These are phyloP conservation scores for Cladosporium colombiae DNA, from an alignment of 2,329 filamentous ascomycete genomes.

Conservation along the genomic window DNA sequence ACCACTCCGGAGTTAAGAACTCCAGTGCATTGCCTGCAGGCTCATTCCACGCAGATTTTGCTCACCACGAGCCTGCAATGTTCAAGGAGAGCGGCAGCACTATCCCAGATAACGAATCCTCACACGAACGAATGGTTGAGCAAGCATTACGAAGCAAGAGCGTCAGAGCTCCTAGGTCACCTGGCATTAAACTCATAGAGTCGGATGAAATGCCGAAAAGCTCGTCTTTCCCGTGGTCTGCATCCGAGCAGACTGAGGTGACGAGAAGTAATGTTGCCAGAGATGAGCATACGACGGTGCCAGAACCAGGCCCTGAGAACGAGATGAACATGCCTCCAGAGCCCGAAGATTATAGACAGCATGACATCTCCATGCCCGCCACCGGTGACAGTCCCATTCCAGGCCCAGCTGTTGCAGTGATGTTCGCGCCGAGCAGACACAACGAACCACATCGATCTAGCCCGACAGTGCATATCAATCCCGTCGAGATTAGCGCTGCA, in stretches of 20 bases:
- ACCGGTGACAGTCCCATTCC: not conserved
- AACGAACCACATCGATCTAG: not conserved
- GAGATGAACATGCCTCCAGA: not conserved
- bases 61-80: slow-evolving; percentile 43
- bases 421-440: not conserved
- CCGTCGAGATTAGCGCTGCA: not conserved
- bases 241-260: slow-evolving; percentile 23
- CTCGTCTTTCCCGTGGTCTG: slow-evolving; percentile 32
- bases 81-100: slow-evolving; percentile 47
- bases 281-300: not conserved
- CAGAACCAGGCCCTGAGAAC: not conserved
- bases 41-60: slow-evolving; percentile 40
- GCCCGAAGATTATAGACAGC: not conserved
- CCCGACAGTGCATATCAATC: slow-evolving; percentile 9
- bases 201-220: slow-evolving; percentile 22
- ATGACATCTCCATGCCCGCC: not conserved
- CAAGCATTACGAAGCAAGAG: slow-evolving; percentile 33
- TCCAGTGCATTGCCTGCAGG: slow-evolving; percentile 34
- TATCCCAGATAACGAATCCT: slow-evolving; percentile 43
- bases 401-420: slow-evolving; percentile 1
- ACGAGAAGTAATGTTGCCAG: not conserved
- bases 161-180: not conserved
- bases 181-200: slow-evolving; percentile 8
- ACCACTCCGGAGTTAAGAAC: slow-evolving; percentile 25
- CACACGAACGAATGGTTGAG: slow-evolving; percentile 43